Percentiles rank a stretch among this genome's conserved stretches.
Conservation (phyloP, 257 asterid genomes). For the Leptodermis oblonga region DNA sequence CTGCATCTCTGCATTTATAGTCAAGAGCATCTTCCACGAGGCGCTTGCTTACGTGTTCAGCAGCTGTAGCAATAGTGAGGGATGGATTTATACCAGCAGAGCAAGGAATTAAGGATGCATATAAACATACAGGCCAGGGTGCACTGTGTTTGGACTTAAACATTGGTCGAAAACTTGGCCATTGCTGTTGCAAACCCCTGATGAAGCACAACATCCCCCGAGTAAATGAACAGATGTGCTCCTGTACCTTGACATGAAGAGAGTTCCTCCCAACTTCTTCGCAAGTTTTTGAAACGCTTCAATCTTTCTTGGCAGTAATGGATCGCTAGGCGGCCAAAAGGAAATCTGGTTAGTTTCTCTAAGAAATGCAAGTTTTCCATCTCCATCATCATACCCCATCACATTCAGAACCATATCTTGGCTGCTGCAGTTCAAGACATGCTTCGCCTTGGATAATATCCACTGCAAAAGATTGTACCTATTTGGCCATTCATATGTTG, state of each 20-base stretch:
- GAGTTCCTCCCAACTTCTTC: conserved; percentile 43
- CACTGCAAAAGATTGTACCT: conserved; percentile 20
- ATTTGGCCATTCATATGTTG: conserved; percentile 31
- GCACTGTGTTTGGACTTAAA: conserved; percentile 11
- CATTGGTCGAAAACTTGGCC: conserved; percentile 49
- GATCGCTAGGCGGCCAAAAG: conserved; percentile 46
- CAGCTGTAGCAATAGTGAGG: conserved; percentile 46
- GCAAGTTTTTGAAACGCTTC: conserved; percentile 39
- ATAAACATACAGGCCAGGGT: conserved; percentile 46
- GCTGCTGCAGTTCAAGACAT: conserved; percentile 12
- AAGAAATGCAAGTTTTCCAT: conserved; percentile 28
- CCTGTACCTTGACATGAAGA: conserved; percentile 40
- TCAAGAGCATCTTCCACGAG: conserved; percentile 25
- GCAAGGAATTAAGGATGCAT: conserved; percentile 53
- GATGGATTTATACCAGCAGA: conserved; percentile 50
- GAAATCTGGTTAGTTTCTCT: conserved; percentile 21
- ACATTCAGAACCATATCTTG: conserved; percentile 40
- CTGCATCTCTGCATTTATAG: conserved; percentile 3
- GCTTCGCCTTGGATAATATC: conserved; percentile 25
- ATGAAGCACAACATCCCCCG: conserved; percentile 45
- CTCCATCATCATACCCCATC: conserved; percentile 45
- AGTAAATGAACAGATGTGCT: conserved; percentile 53
- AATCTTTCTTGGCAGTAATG: conserved; percentile 33
- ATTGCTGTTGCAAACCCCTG: conserved; percentile 41
- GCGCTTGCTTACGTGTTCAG: conserved; percentile 42